phyloP scores from a whole-genome alignment of 2,329 filamentous ascomycete species.

The Colletotrichum sojae region DNA sequence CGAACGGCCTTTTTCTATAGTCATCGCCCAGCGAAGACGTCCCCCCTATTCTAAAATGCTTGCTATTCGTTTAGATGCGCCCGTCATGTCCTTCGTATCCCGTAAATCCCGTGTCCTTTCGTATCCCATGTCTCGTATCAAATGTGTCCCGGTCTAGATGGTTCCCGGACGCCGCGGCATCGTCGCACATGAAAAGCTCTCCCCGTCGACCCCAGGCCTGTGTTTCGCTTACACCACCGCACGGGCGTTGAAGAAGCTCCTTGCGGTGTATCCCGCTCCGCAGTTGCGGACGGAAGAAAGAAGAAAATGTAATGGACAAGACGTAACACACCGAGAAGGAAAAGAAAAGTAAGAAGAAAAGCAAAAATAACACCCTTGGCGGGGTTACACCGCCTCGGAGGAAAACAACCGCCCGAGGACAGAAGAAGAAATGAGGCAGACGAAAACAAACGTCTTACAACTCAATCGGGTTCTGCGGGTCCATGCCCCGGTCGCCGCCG shows the following conservation, averaged over 20 bases:
- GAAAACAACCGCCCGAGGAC: not conserved
- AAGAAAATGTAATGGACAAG: not conserved
- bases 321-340: not conserved
- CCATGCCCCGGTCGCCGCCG: slow-evolving; percentile 12
- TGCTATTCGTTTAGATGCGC: not conserved
- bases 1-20: not conserved
- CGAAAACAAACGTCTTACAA: not conserved
- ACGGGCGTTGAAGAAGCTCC: not conserved
- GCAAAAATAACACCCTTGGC: not conserved
- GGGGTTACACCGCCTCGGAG: slow-evolving; percentile 2
- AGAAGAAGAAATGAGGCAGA: not conserved
- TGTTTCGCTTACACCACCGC: not conserved
- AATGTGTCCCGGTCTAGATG: slow-evolving; percentile 9
- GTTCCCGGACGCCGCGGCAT: slow-evolving; percentile 13
- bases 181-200: not conserved
- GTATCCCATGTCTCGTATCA: slow-evolving; percentile 17
- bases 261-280: not conserved
- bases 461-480: slow-evolving; percentile 19
- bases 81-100: slow-evolving; percentile 7
- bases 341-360: slow-evolving; percentile 4
- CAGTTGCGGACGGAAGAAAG: slow-evolving; percentile 1
- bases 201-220: not conserved
- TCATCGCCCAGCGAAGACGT: slow-evolving; percentile 26
- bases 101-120: slow-evolving; percentile 12
- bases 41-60: slow-evolving; percentile 5